These are phyloP conservation scores for Pisolithus marmoratus DNA, from an alignment of 768 basidiomycete species.

Conservation along the genomic window DNA sequence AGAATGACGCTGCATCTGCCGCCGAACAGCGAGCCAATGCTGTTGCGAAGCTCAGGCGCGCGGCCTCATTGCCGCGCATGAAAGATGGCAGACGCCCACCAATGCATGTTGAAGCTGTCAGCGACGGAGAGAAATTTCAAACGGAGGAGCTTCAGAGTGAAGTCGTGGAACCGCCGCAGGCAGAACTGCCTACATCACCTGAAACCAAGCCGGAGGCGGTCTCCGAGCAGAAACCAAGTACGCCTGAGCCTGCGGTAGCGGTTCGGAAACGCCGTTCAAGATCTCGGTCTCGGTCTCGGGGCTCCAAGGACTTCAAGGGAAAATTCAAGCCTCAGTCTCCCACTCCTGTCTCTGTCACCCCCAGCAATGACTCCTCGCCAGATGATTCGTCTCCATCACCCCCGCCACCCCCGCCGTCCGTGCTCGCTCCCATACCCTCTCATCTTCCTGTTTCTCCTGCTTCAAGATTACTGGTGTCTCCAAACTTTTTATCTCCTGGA, in stretches of 20 bases:
- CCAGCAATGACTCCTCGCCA: slow-evolving; percentile 66
- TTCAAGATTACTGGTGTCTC: slow-evolving; percentile 36
- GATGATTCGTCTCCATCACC: slow-evolving; percentile 42
- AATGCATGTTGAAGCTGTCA: slow-evolving; percentile 78
- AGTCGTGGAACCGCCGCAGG: slow-evolving; percentile 1
- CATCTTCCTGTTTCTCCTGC: slow-evolving; percentile 42
- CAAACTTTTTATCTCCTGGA: slow-evolving; percentile 49
- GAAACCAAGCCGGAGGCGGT: slow-evolving; percentile 8
- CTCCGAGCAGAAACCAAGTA: slow-evolving; percentile 14
- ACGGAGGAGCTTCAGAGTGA: slow-evolving; percentile 32
- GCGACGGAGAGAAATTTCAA: slow-evolving; percentile 67
- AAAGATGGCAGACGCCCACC: slow-evolving; percentile 86
- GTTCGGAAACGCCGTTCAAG: slow-evolving; percentile 62
- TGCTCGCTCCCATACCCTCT: slow-evolving; percentile 52
- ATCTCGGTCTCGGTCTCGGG: slow-evolving; percentile 55
- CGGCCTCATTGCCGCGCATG: slow-evolving; percentile 86
- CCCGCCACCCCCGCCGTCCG: slow-evolving; percentile 20
- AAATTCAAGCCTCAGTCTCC: slow-evolving; percentile 49
- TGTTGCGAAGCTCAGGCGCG: slow-evolving; percentile 86
- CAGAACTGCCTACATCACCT: slow-evolving; percentile 7
- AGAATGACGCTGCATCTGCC: slow-evolving; percentile 37
- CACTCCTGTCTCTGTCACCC: slow-evolving; percentile 37
- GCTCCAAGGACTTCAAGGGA: slow-evolving; percentile 67
- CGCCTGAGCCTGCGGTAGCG: slow-evolving; percentile 39
- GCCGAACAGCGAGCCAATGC: slow-evolving; percentile 83